phyloP scores from a whole-genome alignment of 208 protist species.

The Leptomonas pyrrhocoris region DNA sequence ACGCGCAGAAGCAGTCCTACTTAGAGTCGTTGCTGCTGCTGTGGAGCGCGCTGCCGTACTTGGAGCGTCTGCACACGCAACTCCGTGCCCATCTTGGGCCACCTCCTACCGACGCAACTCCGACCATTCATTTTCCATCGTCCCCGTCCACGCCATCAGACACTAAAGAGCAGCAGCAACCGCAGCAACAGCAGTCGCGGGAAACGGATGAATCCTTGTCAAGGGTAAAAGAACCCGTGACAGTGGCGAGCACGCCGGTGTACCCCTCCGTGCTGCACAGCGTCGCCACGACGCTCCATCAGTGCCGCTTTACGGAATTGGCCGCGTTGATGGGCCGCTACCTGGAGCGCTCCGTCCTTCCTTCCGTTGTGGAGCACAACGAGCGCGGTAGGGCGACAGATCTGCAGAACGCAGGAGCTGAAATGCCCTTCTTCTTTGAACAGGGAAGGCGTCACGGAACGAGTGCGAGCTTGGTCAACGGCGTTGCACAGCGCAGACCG shows the following conservation, averaged over 20 bases:
- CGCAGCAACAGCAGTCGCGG: background rate
- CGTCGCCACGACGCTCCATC: slow-evolving; percentile 43
- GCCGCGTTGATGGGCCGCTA: slow-evolving; percentile 36
- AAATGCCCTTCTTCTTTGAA: background rate
- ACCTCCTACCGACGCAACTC: too few relatives aligned
- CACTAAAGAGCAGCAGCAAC: background rate
- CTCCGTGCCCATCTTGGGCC: slow-evolving; percentile 24
- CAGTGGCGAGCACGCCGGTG: slow-evolving; percentile 11
- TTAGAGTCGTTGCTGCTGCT: slow-evolving; percentile 42
- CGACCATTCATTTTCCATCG: background rate
- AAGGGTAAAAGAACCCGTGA: too few relatives aligned
- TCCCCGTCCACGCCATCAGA: background rate
- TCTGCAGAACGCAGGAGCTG: background rate
- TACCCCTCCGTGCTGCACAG: slow-evolving; percentile 45
- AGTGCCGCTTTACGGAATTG: slow-evolving; percentile 50
- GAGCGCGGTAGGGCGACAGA: background rate
- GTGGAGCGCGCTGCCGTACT: slow-evolving; percentile 37
- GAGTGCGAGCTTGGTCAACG: background rate
- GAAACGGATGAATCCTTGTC: background rate
- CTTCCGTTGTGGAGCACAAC: slow-evolving; percentile 30
- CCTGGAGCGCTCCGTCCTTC: slow-evolving; percentile 42
- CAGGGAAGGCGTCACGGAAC: background rate
- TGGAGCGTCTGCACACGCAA: slow-evolving; percentile 25
- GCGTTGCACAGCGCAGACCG: background rate
- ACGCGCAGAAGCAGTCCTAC: slow-evolving; percentile 19